These are phyloP conservation scores for Zizania latifolia DNA, from an alignment of 176 grass and related monocot genomes.

Conservation along the genomic window DNA sequence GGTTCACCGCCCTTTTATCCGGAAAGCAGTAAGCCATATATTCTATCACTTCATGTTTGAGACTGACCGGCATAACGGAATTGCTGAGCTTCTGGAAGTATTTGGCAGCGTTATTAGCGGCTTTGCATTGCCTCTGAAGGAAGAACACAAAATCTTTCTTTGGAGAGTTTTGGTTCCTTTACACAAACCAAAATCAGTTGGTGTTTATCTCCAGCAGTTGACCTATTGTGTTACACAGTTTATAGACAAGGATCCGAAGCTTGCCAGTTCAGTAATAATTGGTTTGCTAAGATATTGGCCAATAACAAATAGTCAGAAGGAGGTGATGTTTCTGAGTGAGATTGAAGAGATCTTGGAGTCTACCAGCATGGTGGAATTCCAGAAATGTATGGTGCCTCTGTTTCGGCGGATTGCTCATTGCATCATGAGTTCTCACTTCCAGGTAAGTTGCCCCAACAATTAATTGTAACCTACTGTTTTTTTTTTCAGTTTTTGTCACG, in stretches of 20 bases:
- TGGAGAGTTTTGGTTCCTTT: slow-evolving; percentile 72
- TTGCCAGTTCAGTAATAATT: slow-evolving; percentile 59
- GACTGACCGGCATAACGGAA: slow-evolving; percentile 77
- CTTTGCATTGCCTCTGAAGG: slow-evolving; percentile 87
- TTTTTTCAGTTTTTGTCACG: background rate
- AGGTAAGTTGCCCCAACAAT: slow-evolving; percentile 43
- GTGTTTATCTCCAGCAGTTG: slow-evolving; percentile 88
- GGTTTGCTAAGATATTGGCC: slow-evolving; percentile 94
- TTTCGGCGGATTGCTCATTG: slow-evolving; percentile 69
- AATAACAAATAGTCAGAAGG: slow-evolving; percentile 92
- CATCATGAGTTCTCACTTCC: slow-evolving; percentile 84
- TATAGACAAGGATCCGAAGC: slow-evolving; percentile 90
- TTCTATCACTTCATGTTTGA: slow-evolving; percentile 95
- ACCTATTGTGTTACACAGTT: slow-evolving; percentile 90
- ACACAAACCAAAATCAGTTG: slow-evolving; percentile 83
- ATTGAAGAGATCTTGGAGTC: slow-evolving; percentile 88
- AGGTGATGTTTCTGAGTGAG: slow-evolving; percentile 97
- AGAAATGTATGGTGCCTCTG: slow-evolving; percentile 96
- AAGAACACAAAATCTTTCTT: slow-evolving; percentile 96
- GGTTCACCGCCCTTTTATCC: slow-evolving; percentile 93
- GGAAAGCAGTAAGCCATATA: slow-evolving; percentile 86
- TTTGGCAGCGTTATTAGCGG: slow-evolving; percentile 95
- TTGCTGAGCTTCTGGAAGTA: slow-evolving; percentile 92
- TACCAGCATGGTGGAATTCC: slow-evolving; percentile 64
- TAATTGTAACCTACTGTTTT: background rate